Conservation (phyloP, 1,284 basidiomycete species). For the Cutaneotrichosporon cavernicola region DNA sequence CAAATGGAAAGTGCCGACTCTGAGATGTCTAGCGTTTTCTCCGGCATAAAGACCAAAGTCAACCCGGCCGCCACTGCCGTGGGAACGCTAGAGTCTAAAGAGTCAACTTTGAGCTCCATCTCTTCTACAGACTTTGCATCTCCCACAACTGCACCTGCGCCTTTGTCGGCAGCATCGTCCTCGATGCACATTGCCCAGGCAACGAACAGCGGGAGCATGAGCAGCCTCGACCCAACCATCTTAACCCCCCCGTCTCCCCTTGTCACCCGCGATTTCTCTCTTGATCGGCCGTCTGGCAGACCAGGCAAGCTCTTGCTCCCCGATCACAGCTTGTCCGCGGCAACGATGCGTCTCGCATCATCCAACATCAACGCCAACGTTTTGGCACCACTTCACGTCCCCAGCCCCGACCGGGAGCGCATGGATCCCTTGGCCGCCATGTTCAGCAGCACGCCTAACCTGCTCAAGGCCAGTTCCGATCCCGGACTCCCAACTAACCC, state of each 20-base stretch:
- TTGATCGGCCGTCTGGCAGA: not conserved
- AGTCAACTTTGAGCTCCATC: not conserved
- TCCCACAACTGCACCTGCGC: not conserved
- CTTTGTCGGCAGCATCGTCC: not conserved
- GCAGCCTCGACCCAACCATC: not conserved
- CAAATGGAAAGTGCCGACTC: not conserved
- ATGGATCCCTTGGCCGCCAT: constrained; percentile 68
- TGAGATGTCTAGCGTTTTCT: not conserved
- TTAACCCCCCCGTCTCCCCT: not conserved
- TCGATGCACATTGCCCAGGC: not conserved
- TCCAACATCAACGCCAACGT: constrained; percentile 37
- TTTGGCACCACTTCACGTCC: constrained; percentile 67
- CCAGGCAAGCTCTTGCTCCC: not conserved
- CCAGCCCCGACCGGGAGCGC: constrained; percentile 81
- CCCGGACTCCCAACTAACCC: not conserved
- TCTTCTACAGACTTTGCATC: not conserved
- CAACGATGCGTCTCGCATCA: constrained; percentile 75
- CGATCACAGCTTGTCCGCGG: constrained; percentile 60
- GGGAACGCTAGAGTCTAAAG: not conserved
- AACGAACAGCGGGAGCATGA: not conserved
- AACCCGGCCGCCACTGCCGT: not conserved
- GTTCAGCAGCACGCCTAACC: not conserved
- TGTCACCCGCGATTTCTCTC: not conserved
- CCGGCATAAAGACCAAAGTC: not conserved
- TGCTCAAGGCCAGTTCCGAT: not conserved